These are phyloP conservation scores for Kodamaea fungicola DNA, from an alignment of 1,139 yeast species.

Conservation along the genomic window DNA sequence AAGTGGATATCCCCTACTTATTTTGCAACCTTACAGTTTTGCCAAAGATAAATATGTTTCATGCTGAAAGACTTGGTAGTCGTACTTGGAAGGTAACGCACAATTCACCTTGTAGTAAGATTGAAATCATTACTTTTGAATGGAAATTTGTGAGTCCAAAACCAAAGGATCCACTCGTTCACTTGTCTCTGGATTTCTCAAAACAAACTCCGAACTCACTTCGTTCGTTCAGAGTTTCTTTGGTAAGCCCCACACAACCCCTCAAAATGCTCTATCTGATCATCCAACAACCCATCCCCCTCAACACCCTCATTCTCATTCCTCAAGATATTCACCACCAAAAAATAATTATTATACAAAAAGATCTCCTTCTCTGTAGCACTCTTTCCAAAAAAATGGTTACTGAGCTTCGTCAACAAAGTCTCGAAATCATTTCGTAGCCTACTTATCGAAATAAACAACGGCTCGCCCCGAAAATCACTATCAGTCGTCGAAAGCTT, in stretches of 20 bases:
- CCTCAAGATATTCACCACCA: slow-evolving; percentile 46
- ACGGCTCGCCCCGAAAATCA: slow-evolving; percentile 57
- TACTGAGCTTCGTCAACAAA: slow-evolving; percentile 65
- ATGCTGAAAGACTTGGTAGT: no score
- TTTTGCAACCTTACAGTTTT: no score
- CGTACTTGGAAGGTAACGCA: no score
- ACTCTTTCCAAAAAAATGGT: slow-evolving; percentile 32
- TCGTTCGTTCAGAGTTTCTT: slow-evolving; percentile 3
- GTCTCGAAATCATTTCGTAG: slow-evolving; percentile 78
- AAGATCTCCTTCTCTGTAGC: slow-evolving; percentile 61
- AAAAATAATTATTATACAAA: slow-evolving; percentile 70
- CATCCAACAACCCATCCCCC: slow-evolving; percentile 47
- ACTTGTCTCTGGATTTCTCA: no score
- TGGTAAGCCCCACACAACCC: slow-evolving; percentile 60
- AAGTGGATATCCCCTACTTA: no score
- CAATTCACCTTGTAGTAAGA: no score
- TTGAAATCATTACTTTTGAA: no score
- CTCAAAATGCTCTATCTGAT: slow-evolving; percentile 60
- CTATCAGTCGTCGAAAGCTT: slow-evolving; percentile 41
- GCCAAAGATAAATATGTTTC: no score
- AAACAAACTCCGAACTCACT: no score
- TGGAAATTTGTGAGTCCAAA: no score
- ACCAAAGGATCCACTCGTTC: no score
- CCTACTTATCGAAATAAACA: slow-evolving; percentile 64
- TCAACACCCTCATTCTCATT: slow-evolving; percentile 41